phyloP scores from a whole-genome alignment of 2,329 filamentous ascomycete genomes.

The Trichophyton benhamiae region DNA sequence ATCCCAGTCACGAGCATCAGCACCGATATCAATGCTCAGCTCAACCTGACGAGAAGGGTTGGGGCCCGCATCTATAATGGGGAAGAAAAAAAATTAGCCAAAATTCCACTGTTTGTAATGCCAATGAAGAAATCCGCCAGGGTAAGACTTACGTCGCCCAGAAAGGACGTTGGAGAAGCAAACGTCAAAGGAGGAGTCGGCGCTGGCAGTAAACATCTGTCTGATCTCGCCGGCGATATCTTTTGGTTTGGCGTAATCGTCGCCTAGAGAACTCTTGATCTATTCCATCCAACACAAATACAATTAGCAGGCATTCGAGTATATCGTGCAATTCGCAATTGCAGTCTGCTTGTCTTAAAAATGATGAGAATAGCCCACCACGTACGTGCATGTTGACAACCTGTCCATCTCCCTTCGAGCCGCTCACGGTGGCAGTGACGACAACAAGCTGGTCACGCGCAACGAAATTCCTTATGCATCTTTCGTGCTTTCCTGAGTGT shows the following conservation, averaged over 20 bases:
- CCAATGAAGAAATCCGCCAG: background rate
- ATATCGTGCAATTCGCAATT: background rate
- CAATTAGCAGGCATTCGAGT: slow-evolving; percentile 27
- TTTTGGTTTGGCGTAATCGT: slow-evolving; percentile 85
- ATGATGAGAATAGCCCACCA: slow-evolving; percentile 15
- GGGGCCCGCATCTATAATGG: slow-evolving; percentile 24
- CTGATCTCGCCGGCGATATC: slow-evolving; percentile 86
- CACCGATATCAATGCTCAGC: slow-evolving; percentile 90
- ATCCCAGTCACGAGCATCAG: slow-evolving; percentile 96
- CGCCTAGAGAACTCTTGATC: slow-evolving; percentile 91
- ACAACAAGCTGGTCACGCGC: slow-evolving; percentile 84
- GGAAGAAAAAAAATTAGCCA: background rate
- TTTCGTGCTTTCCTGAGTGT: slow-evolving; percentile 54
- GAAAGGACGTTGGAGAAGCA: slow-evolving; percentile 82
- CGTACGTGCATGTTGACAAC: slow-evolving; percentile 83
- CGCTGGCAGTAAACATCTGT: slow-evolving; percentile 85
- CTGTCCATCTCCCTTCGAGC: slow-evolving; percentile 84
- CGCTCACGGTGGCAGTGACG: slow-evolving; percentile 78
- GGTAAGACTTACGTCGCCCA: slow-evolving; percentile 45
- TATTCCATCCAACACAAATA: slow-evolving; percentile 28
- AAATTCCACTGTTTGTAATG: background rate
- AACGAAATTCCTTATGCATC: slow-evolving; percentile 96
- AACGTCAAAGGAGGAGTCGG: slow-evolving; percentile 86
- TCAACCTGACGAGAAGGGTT: slow-evolving; percentile 60
- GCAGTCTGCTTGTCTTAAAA: background rate